Base-by-base conservation (phyloP, 306 rosid species). In the Albizia julibrissin region DNA sequence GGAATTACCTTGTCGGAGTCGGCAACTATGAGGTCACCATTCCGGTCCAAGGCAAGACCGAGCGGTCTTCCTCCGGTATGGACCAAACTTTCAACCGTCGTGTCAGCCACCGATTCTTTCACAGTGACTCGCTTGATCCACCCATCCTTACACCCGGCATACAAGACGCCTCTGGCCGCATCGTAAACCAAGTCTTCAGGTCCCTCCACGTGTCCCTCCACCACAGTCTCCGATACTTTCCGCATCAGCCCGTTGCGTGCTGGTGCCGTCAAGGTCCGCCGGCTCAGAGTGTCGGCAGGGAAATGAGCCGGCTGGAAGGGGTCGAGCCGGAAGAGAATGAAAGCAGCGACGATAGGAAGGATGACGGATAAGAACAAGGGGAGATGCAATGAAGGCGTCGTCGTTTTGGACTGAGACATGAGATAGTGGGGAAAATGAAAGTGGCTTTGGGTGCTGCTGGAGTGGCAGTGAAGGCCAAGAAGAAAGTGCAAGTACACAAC, bases 31-130 rank as follows among this genome's bases (percentile, higher is more conserved):
- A 92, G 73, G 0, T 85, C 83, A 15, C 85, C 81, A 15, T 85
- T 29, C 0, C 1, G 66, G 1, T 84, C 77, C 10, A 87, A 50
- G 58, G 90, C 90, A 1, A 92, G 69, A 10, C 97, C 97, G 3
- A 94, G 90, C 0, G 97, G 97, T 18, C 97, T 89, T 3, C 98
- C 98, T 2, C 91, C 94, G 0, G 94, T 92, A 81, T 87, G 79
- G 29, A 86, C 90, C 98, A 93, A 90, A 2, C 85, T 69, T 42
- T 88, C 87, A 13, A 94, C 87, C 10, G 40, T 84, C 58, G 89
- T 68, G 85, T 88, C 85, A 56, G 29, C 67, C 39, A 9, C 90
- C 46, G 89, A 89, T 29, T 87, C 87, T 42, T 85, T 88, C 68
- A 87, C 39, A 16, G 78, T 85, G 18, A 92, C 81, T 84, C 89